These are phyloP conservation scores for Diaporthe sp. DNA, from an alignment of 2,329 filamentous ascomycete species.

Conservation along the genomic window DNA sequence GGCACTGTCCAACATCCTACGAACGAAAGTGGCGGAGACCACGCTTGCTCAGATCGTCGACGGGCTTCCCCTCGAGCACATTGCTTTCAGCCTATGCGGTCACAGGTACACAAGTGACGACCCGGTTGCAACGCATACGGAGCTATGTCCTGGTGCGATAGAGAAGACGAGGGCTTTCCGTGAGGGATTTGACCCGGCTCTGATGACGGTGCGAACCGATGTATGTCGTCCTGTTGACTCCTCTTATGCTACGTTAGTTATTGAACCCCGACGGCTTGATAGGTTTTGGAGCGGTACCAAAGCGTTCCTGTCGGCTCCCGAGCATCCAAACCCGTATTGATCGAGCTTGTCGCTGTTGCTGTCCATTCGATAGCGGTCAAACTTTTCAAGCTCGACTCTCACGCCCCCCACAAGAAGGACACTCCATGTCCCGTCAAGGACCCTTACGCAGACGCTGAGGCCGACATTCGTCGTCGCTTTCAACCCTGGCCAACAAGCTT, in stretches of 20 bases:
- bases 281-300: not conserved
- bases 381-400: constrained; percentile 7
- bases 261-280: not conserved
- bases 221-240: not conserved
- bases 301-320: not conserved
- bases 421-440: not conserved
- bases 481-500: constrained; percentile 45
- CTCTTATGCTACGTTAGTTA: not conserved
- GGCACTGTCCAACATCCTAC: constrained; percentile 20
- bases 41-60: constrained; percentile 30
- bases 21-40: constrained; percentile 1
- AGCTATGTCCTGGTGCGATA: not conserved
- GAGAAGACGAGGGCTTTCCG: not conserved
- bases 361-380: constrained; percentile 1
- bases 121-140: not conserved
- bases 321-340: not conserved
- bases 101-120: not conserved
- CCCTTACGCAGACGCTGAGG: constrained; percentile 39
- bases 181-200: not conserved
- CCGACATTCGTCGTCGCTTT: not conserved
- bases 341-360: constrained; percentile 4
- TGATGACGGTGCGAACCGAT: not conserved
- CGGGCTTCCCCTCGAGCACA: constrained; percentile 21
- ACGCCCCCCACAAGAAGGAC: not conserved
- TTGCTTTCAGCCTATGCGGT: not conserved